A percentile compares a stretch with the other conserved stretches of the same genome.
Evolutionary conservation across 2,329 filamentous ascomycete genomes (phyloP).

Genomic region (Alternaria arborescens): DNA sequence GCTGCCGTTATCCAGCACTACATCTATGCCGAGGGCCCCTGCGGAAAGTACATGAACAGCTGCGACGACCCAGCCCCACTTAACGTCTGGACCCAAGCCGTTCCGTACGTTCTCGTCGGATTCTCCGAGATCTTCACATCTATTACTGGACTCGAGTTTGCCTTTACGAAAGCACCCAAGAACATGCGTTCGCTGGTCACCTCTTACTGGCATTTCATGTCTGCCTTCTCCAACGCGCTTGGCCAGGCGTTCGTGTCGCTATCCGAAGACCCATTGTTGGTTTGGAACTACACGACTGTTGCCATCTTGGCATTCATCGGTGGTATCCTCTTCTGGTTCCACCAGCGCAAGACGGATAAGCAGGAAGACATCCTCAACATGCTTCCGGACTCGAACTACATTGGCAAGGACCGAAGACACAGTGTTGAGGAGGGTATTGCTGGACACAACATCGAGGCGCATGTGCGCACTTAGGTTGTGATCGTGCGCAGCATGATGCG

Average conservation of each 20-base stretch:
- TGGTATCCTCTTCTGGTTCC: conserved; percentile 72
- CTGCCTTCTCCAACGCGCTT: conserved; percentile 72
- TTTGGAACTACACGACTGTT: conserved; percentile 75
- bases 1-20: conserved; percentile 63
- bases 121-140: conserved; percentile 67
- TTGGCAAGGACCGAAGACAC: conserved; percentile 42
- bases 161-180: conserved; percentile 78
- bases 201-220: conserved; percentile 75
- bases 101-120: conserved; percentile 62
- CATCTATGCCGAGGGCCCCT: conserved; percentile 71
- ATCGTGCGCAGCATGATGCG: neutral
- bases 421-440: conserved; percentile 30
- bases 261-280: conserved; percentile 69
- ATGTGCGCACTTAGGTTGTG: neutral
- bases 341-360: conserved; percentile 70
- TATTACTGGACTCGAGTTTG: conserved; percentile 75
- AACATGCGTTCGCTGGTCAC: conserved; percentile 83
- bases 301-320: conserved; percentile 70
- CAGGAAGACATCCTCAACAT: conserved; percentile 76
- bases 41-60: conserved; percentile 64
- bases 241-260: conserved; percentile 73
- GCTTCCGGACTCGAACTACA: conserved; percentile 54
- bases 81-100: conserved; percentile 67
- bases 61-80: conserved; percentile 66
- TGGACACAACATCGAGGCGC: conserved; percentile 1